A percentile compares a stretch with the other conserved stretches of the same genome.
Conservation (phyloP, 2,329 filamentous ascomycete genomes). For the Fusarium continuum region DNA sequence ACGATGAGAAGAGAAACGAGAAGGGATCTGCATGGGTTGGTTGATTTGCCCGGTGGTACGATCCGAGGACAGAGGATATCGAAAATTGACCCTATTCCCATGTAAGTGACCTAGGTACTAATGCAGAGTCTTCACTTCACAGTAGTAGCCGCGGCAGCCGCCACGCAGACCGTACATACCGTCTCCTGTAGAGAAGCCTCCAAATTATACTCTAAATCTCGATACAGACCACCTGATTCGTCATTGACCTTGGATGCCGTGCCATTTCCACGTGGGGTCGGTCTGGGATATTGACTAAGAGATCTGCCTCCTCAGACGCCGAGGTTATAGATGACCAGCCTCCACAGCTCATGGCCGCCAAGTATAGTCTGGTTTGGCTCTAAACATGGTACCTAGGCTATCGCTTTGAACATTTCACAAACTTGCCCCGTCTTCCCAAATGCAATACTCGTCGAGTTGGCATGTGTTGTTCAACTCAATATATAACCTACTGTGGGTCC, state of each 20-base stretch:
- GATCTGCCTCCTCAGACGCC: constrained; percentile 12
- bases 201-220: constrained; percentile 7
- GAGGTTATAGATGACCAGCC: not conserved
- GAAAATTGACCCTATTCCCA: not conserved
- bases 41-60: not conserved
- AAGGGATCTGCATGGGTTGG: not conserved
- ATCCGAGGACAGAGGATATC: no score
- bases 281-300: constrained; percentile 2
- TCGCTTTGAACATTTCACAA: not conserved
- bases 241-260: constrained; percentile 4
- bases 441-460: not conserved
- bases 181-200: constrained; percentile 9
- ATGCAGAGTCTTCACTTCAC: constrained; percentile 2
- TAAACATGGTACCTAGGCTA: not conserved
- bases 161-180: no score
- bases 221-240: constrained; percentile 16
- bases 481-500: constrained; percentile 4
- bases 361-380: not conserved
- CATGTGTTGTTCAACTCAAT: not conserved
- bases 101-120: not conserved
- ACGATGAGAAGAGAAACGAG: not conserved
- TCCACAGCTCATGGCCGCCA: not conserved
- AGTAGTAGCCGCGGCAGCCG: no score
- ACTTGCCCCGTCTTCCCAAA: not conserved
- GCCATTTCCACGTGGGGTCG: constrained; percentile 11